A percentile compares a stretch with the other conserved stretches of the same genome.
Conservation (phyloP, 2,329 filamentous ascomycete species). For the Escovopsis sp. region DNA sequence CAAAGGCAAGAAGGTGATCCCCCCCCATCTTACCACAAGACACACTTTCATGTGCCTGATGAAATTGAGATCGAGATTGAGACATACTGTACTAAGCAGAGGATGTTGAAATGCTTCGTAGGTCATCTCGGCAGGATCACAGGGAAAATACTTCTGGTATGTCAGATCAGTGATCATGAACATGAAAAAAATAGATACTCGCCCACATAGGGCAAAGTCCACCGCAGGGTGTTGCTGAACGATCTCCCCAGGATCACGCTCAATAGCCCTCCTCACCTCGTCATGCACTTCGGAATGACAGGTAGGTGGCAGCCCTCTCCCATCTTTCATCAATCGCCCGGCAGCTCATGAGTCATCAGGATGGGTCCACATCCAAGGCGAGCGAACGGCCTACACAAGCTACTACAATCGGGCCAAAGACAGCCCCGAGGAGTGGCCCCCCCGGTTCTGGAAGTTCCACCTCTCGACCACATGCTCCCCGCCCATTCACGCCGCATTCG, state of each 20-base stretch:
- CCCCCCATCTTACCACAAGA: neutral
- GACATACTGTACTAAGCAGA: too few species aligned
- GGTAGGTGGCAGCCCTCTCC: conserved; percentile 19
- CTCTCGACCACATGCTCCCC: conserved; percentile 46
- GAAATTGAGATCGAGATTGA: too few species aligned
- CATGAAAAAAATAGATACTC: neutral
- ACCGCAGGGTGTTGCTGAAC: neutral
- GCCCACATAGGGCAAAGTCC: neutral
- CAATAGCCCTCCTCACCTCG: conserved; percentile 65
- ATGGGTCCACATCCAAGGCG: conserved; percentile 77
- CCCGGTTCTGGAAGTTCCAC: conserved; percentile 78
- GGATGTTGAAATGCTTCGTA: conserved; percentile 7
- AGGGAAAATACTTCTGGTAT: conserved; percentile 94
- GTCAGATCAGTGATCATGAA: conserved; percentile 4
- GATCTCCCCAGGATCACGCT: conserved; percentile 30
- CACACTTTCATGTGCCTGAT: too few species aligned
- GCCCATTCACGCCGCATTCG: conserved; percentile 56
- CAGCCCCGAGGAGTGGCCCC: conserved; percentile 59
- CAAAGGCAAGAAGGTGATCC: conserved; percentile 48
- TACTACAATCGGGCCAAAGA: conserved; percentile 62
- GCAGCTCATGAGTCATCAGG: conserved; percentile 23
- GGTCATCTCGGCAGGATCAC: conserved; percentile 56
- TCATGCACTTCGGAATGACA: conserved; percentile 77
- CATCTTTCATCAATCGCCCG: neutral
- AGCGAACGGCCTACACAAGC: conserved; percentile 62